Evolutionary conservation across 2,329 filamentous ascomycete species (phyloP).

Genomic region (Aspergillus thermomutatus): DNA sequence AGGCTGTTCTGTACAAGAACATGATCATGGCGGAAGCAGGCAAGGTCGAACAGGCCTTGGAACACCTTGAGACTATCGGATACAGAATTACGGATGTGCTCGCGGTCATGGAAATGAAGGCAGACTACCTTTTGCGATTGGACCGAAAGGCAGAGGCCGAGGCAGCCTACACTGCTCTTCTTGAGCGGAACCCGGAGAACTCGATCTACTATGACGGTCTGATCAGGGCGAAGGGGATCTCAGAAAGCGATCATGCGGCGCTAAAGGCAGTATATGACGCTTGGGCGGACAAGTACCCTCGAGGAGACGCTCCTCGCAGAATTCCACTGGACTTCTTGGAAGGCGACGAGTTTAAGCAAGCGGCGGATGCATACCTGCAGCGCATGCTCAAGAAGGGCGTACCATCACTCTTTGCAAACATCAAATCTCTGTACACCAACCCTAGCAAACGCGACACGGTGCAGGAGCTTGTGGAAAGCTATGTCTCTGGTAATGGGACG

Average conservation of each 20-base stretch:
- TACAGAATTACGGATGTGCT: conserved; percentile 80
- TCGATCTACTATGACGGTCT: conserved; percentile 80
- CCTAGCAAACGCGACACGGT: conserved; percentile 73
- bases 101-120: conserved; percentile 79
- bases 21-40: conserved; percentile 86
- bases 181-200: conserved; percentile 86
- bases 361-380: conserved; percentile 74
- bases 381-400: conserved; percentile 89
- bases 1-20: conserved; percentile 94
- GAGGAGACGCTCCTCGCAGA: conserved; percentile 79
- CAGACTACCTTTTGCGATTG: conserved; percentile 77
- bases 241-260: conserved; percentile 58
- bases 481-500: conserved; percentile 57
- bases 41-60: conserved; percentile 75
- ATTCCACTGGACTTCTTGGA: conserved; percentile 86
- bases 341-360: conserved; percentile 74
- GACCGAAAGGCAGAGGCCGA: conserved; percentile 75
- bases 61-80: conserved; percentile 75
- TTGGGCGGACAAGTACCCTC: conserved; percentile 75
- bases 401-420: conserved; percentile 92
- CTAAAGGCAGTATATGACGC: conserved; percentile 75
- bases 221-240: conserved; percentile 64
- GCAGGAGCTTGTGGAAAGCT: conserved; percentile 72
- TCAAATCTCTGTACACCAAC: conserved; percentile 88
- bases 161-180: conserved; percentile 72